Percentiles rank a stretch among this genome's conserved stretches.
phyloP scores from a whole-genome alignment of 2,329 filamentous ascomycete genomes.

The Pseudogymnoascus sp. region DNA sequence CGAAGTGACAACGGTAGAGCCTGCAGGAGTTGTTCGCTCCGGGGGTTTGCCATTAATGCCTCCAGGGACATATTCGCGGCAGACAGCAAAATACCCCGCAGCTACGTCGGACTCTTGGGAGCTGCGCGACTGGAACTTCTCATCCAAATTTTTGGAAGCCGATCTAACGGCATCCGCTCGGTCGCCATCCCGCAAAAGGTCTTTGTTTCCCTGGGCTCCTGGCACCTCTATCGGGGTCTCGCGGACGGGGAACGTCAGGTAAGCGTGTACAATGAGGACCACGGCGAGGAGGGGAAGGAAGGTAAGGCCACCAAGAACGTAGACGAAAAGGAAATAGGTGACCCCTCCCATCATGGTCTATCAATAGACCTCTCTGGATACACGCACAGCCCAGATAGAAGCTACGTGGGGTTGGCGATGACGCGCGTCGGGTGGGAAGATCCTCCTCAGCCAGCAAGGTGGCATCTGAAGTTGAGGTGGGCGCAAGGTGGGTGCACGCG shows the following conservation, averaged over 20 bases:
- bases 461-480: conserved; percentile 7
- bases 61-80: conserved; percentile 83
- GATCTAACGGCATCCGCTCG: conserved; percentile 57
- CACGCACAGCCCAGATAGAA: conserved; percentile 4
- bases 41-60: conserved; percentile 90
- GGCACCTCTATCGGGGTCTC: conserved; percentile 29
- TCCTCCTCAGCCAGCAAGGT: conserved; percentile 8
- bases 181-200: conserved; percentile 52
- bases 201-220: conserved; percentile 30
- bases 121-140: conserved; percentile 49
- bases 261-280: conserved; percentile 53
- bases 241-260: conserved; percentile 57
- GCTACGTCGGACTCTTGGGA: conserved; percentile 67
- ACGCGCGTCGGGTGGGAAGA: neutral
- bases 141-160: conserved; percentile 49
- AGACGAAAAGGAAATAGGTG: conserved; percentile 9
- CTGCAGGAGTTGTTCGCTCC: conserved; percentile 73
- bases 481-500: neutral
- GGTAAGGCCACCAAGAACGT: conserved; percentile 7
- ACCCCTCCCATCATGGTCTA: conserved; percentile 7
- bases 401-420: conserved; percentile 1
- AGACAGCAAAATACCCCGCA: conserved; percentile 91
- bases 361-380: neutral
- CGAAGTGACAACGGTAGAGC: conserved; percentile 62
- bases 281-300: neutral